Percentiles rank a stretch among this genome's conserved stretches.
Evolutionary conservation across 305 asterid genomes (phyloP).

Genomic region (Euphrasia arctica): DNA sequence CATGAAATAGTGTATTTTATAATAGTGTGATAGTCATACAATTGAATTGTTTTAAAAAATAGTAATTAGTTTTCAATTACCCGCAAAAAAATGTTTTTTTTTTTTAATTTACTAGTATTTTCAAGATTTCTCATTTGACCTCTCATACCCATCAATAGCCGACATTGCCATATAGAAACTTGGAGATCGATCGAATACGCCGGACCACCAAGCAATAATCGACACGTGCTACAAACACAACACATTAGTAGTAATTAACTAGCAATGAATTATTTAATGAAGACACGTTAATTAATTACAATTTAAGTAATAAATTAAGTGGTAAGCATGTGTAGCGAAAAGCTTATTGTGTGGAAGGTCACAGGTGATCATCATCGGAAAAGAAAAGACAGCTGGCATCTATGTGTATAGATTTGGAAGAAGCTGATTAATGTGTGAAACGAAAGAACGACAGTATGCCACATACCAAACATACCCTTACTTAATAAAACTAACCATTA

Average conservation of each 20-base stretch:
- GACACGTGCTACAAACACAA: neutral
- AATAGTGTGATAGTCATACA: too few relatives aligned
- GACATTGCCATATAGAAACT: neutral
- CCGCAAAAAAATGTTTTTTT: too few relatives aligned
- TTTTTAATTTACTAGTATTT: too few relatives aligned
- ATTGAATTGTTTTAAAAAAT: too few relatives aligned
- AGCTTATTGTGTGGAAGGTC: too few relatives aligned
- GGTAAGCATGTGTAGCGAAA: neutral
- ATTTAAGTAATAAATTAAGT: neutral
- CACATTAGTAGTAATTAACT: too few relatives aligned
- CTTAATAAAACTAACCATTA: conserved; percentile 15
- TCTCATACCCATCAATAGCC: neutral
- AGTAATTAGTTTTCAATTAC: too few relatives aligned
- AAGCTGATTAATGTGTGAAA: neutral
- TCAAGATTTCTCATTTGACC: neutral
- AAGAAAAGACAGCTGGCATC: too few relatives aligned
- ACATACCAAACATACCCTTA: conserved; percentile 13
- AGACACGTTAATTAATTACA: too few relatives aligned
- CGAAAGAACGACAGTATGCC: conserved; percentile 19
- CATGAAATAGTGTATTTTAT: too few relatives aligned
- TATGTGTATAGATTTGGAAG: neutral
- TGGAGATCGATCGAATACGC: neutral
- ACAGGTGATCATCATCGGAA: too few relatives aligned
- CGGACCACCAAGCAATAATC: neutral
- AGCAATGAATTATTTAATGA: too few relatives aligned